These are phyloP conservation scores for Fusarium cicatricum DNA, from an alignment of 2,329 filamentous ascomycete species.

Conservation along the genomic window DNA sequence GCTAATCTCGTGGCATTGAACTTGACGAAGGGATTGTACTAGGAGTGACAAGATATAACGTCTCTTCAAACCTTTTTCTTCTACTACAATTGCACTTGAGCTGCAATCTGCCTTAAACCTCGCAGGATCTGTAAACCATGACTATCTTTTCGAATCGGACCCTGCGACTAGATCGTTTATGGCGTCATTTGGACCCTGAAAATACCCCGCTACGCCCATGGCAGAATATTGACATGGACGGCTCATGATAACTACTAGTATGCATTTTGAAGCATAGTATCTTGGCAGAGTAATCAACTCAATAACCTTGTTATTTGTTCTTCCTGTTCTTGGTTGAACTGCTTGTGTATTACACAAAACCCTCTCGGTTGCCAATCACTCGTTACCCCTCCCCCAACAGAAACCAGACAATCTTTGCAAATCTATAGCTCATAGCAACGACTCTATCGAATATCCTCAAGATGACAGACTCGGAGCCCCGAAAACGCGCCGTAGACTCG, in stretches of 20 bases:
- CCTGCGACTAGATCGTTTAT: slow-evolving; percentile 24
- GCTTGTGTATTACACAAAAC: neutral
- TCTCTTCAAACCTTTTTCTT: neutral
- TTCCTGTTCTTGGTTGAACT: neutral
- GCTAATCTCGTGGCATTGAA: neutral
- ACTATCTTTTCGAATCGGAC: neutral
- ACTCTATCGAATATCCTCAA: neutral
- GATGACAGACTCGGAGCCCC: slow-evolving; percentile 33
- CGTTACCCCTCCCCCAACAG: slow-evolving; percentile 20
- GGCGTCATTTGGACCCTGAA: slow-evolving; percentile 25
- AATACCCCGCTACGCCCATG: slow-evolving; percentile 15
- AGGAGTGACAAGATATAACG: too few relatives aligned
- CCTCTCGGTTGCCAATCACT: neutral
- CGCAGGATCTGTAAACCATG: slow-evolving; percentile 18
- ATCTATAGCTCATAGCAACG: neutral
- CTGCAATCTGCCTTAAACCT: neutral
- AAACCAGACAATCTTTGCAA: slow-evolving; percentile 3
- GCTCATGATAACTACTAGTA: slow-evolving; percentile 13
- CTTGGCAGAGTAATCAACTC: neutral
- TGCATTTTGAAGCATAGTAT: neutral
- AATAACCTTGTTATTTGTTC: neutral
- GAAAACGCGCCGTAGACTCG: slow-evolving; percentile 49
- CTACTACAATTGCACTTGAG: neutral
- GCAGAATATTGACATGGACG: slow-evolving; percentile 16
- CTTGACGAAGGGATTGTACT: neutral